Conservation (phyloP, 2,329 filamentous ascomycete genomes). For the Periconia macrospinosa region DNA sequence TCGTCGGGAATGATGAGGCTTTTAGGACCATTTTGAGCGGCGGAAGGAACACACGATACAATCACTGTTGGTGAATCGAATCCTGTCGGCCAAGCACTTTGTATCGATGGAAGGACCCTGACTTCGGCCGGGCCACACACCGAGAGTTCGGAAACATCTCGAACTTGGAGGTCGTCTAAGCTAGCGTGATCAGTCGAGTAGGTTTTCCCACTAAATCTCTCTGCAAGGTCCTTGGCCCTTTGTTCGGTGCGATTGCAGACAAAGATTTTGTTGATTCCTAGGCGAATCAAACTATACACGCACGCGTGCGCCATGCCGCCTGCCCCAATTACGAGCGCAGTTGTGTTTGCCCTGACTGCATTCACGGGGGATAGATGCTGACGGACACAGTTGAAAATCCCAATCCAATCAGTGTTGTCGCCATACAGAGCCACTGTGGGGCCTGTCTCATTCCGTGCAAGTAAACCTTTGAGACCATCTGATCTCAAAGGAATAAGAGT, state of each 20-base stretch:
- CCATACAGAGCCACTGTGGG: slow-evolving; percentile 71
- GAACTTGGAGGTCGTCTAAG: neutral
- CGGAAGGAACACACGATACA: slow-evolving; percentile 73
- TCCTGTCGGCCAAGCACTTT: slow-evolving; percentile 66
- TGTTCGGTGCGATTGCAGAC: slow-evolving; percentile 70
- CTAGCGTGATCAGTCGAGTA: neutral
- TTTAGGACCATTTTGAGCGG: slow-evolving; percentile 64
- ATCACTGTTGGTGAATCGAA: slow-evolving; percentile 71
- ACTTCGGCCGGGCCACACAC: slow-evolving; percentile 38
- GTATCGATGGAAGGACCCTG: slow-evolving; percentile 60
- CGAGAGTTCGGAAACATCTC: slow-evolving; percentile 50
- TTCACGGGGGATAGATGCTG: slow-evolving; percentile 72
- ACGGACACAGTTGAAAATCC: slow-evolving; percentile 72
- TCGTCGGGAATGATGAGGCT: slow-evolving; percentile 69
- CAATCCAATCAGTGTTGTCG: slow-evolving; percentile 82
- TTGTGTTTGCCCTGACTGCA: slow-evolving; percentile 55
- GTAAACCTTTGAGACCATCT: slow-evolving; percentile 55
- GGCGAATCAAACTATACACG: slow-evolving; percentile 75
- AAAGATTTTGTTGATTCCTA: slow-evolving; percentile 75
- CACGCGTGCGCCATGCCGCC: slow-evolving; percentile 78
- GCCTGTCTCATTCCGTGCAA: slow-evolving; percentile 65
- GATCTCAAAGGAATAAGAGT: slow-evolving; percentile 72
- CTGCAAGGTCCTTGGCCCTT: slow-evolving; percentile 68
- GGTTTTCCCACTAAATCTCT: slow-evolving; percentile 57
- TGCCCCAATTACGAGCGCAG: slow-evolving; percentile 59